Percentiles rank a stretch among this genome's conserved stretches.
These are phyloP conservation scores for Xylaria curta DNA, from an alignment of 495 filamentous ascomycete genomes.

Conservation along the genomic window DNA sequence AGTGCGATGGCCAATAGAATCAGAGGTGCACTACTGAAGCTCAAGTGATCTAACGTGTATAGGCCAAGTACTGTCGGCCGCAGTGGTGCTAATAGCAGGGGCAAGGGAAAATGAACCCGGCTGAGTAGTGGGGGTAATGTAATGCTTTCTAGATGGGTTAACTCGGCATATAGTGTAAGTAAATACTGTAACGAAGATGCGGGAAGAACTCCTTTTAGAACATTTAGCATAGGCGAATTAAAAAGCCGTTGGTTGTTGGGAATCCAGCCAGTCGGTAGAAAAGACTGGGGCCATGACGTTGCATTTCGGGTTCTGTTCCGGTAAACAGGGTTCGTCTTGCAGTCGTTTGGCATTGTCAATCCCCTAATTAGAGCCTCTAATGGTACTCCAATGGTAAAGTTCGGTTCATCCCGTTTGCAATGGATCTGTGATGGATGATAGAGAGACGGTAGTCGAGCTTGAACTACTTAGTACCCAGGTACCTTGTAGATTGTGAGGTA, in stretches of 20 bases:
- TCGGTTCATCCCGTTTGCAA: too few relatives aligned
- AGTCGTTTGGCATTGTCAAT: not conserved
- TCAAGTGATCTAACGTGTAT: not conserved
- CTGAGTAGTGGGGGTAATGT: too few relatives aligned
- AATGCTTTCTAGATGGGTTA: not conserved
- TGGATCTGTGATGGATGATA: not conserved
- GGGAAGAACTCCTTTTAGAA: not conserved
- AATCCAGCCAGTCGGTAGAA: slow-evolving; percentile 3
- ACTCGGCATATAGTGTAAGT: not conserved
- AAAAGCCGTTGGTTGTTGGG: not conserved
- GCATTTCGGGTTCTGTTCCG: not conserved
- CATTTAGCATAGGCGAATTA: not conserved
- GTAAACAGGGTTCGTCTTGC: not conserved
- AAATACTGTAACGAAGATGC: not conserved
- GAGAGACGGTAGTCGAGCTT: not conserved
- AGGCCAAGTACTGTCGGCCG: not conserved
- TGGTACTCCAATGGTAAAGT: not conserved
- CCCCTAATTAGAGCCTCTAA: not conserved
- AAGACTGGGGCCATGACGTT: slow-evolving; percentile 5
- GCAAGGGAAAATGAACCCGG: too few relatives aligned
- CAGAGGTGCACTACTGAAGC: not conserved
- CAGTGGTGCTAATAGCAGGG: not conserved
- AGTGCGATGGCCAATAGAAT: not conserved
- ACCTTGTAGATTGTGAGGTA: not conserved
- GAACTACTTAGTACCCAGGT: too few relatives aligned